phyloP scores from a whole-genome alignment of 163 green algal genomes.

The Scenedesmus sp. region DNA sequence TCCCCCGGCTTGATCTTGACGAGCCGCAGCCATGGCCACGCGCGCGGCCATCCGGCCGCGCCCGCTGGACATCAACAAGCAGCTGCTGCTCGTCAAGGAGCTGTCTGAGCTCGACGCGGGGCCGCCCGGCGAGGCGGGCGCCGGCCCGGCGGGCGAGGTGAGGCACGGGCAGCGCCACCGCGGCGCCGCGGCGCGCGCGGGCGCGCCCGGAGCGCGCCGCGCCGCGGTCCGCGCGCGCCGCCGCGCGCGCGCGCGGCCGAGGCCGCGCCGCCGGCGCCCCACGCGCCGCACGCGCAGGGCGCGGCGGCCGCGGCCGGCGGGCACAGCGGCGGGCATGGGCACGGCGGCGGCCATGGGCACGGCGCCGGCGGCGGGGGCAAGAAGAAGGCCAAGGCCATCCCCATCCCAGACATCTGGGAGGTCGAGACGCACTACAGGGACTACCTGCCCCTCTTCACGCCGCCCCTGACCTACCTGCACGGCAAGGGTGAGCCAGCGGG shows the following conservation, averaged over 20 bases:
- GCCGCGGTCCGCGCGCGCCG: no score
- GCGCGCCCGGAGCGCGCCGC: no score
- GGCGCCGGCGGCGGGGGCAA: constrained; percentile 3
- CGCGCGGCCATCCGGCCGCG: constrained; percentile 68
- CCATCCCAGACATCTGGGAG: constrained; percentile 50
- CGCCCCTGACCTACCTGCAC: constrained; percentile 64
- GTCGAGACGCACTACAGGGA: constrained; percentile 87
- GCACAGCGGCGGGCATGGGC: not conserved
- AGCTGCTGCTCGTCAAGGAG: constrained; percentile 78
- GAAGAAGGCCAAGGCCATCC: constrained; percentile 62
- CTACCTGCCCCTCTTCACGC: constrained; percentile 85
- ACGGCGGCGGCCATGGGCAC: constrained; percentile 26
- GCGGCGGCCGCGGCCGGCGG: not conserved
- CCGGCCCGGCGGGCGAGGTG: constrained; percentile 10
- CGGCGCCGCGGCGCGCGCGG: no score
- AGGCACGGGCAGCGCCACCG: not conserved
- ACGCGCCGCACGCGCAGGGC: no score
- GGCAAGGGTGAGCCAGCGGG: constrained; percentile 58
- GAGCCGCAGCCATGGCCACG: constrained; percentile 52
- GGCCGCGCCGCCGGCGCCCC: not conserved
- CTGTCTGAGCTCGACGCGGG: constrained; percentile 76
- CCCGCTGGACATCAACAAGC: constrained; percentile 75
- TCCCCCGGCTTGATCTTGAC: no score
- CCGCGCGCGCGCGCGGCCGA: not conserved
- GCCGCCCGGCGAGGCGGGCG: constrained; percentile 16